phyloP scores from a whole-genome alignment of 108 stramenopile genomes.

The Cyclotella atomus region DNA sequence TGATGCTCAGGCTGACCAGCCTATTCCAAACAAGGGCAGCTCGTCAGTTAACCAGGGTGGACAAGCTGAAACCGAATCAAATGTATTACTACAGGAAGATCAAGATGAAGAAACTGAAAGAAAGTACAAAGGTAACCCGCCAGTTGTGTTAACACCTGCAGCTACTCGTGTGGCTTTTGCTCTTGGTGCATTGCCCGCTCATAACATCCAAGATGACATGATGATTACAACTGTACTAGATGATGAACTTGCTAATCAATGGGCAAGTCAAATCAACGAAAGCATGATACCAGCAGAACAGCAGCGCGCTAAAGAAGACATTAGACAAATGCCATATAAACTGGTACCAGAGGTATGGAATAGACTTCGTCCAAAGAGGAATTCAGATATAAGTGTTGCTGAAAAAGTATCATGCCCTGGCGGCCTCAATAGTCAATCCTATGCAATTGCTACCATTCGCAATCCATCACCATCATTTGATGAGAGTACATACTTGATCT shows the following conservation, averaged over 20 bases:
- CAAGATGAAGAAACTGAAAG: slow-evolving; percentile 8
- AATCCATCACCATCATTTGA: slow-evolving; percentile 34
- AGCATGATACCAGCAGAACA: slow-evolving; percentile 63
- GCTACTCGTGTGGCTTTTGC: slow-evolving; percentile 50
- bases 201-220: neutral
- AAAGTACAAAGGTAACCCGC: slow-evolving; percentile 47
- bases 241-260: slow-evolving; percentile 51
- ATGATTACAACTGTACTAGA: slow-evolving; percentile 40
- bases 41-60: neutral
- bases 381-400: neutral
- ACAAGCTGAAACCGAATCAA: neutral
- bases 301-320: slow-evolving; percentile 61
- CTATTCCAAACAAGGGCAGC: too few species aligned
- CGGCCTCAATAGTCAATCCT: neutral
- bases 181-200: slow-evolving; percentile 6
- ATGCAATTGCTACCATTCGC: slow-evolving; percentile 20
- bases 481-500: slow-evolving; percentile 43
- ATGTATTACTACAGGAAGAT: neutral
- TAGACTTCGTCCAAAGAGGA: slow-evolving; percentile 56
- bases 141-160: slow-evolving; percentile 66
- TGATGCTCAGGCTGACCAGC: too few species aligned
- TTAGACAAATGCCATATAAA: slow-evolving; percentile 77
- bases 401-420: neutral
- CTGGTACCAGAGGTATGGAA: slow-evolving; percentile 76
- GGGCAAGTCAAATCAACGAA: slow-evolving; percentile 57